These are phyloP conservation scores for Leccinum disarticulatum DNA, from an alignment of 768 basidiomycete genomes.

Conservation along the genomic window DNA sequence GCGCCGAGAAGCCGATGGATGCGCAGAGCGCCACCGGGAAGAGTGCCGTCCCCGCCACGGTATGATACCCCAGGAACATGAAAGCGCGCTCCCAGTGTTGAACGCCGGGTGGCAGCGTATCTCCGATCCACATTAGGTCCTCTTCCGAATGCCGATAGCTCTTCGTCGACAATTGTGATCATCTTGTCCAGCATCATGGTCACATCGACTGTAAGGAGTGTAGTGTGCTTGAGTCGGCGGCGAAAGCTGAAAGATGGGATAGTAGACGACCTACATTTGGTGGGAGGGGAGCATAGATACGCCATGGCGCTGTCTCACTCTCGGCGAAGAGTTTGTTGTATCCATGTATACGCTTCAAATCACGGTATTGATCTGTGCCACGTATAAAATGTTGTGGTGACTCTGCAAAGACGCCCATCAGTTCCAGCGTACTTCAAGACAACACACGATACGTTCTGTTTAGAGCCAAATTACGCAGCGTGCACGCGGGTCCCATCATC, in stretches of 20 bases:
- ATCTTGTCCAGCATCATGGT: background rate
- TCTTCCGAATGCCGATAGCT: background rate
- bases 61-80: background rate
- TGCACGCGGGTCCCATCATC: slow-evolving; percentile 15
- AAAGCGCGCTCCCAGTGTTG: background rate
- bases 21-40: background rate
- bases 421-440: background rate
- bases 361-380: background rate
- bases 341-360: background rate
- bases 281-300: background rate
- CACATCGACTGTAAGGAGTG: background rate
- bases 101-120: background rate
- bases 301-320: background rate
- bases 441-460: background rate
- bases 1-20: background rate
- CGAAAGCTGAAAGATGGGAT: background rate
- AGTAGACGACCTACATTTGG: background rate
- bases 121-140: background rate
- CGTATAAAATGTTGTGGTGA: background rate
- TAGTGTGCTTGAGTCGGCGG: background rate
- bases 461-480: background rate
- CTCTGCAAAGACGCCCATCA: background rate
- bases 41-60: background rate
- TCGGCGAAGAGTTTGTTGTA: background rate
- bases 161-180: background rate